Conservation (phyloP, 2,329 filamentous ascomycete species). For the Aureobasidium vineae region DNA sequence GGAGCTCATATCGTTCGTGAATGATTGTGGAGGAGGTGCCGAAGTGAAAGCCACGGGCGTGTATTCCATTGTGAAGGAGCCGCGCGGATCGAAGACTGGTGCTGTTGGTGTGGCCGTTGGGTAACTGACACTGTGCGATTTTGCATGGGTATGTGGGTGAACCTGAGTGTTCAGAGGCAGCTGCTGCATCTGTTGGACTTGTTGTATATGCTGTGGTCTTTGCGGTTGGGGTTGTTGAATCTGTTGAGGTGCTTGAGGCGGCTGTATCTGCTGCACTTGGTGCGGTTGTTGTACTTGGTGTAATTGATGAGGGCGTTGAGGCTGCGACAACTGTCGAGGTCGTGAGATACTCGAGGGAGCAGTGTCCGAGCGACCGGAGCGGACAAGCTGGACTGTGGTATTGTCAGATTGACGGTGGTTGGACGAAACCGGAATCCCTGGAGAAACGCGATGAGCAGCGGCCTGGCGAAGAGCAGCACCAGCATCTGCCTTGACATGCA, state of each 20-base stretch:
- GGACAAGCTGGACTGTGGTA: background rate
- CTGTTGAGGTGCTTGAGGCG: constrained; percentile 10
- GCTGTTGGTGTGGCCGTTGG: constrained; percentile 12
- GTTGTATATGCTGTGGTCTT: background rate
- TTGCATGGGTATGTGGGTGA: constrained; percentile 9
- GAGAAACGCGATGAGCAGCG: constrained; percentile 40
- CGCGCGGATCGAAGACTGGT: constrained; percentile 23
- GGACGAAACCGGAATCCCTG: constrained; percentile 31
- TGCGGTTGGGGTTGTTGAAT: constrained; percentile 24
- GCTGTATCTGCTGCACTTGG: background rate
- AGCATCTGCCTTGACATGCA: constrained; percentile 35
- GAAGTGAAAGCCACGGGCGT: constrained; percentile 23
- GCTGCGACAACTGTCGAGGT: constrained; percentile 6
- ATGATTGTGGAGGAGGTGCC: constrained; percentile 20
- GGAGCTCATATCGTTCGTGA: constrained; percentile 28
- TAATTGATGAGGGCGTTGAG: constrained; percentile 6
- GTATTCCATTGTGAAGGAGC: constrained; percentile 22
- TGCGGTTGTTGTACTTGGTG: constrained; percentile 10
- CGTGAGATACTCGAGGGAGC: background rate
- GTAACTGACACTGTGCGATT: constrained; percentile 26
- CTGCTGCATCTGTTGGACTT: constrained; percentile 19
- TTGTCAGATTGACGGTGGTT: constrained; percentile 30
- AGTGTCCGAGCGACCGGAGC: background rate
- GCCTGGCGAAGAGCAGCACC: constrained; percentile 44
- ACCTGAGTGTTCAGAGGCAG: constrained; percentile 7